Base-by-base conservation (phyloP, 2,329 filamentous ascomycete genomes). In the Lizonia empirigonia region DNA sequence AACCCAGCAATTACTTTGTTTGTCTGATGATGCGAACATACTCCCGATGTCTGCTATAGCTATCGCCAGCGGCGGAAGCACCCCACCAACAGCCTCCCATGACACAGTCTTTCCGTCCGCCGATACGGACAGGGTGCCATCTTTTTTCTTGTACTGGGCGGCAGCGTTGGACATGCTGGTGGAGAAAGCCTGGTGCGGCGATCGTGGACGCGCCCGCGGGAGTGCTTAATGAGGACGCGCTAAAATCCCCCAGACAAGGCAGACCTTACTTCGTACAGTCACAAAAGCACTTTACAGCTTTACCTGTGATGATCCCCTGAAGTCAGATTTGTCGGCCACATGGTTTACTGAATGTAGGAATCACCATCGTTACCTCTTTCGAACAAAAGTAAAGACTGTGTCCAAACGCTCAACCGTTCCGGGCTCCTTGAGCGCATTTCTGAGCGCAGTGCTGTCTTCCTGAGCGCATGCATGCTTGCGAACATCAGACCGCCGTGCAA, bases 61-160 rank as follows among this genome's bases (percentile, higher is more conserved):
- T 50, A 97, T 82, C 0, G 85, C 86, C 54, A 97, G 77, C 20
- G 81, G 78, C 3, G 89, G 82, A 44, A 85, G 79, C 2, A 85
- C 83, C 46, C 81, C 36, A 82, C 52, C 81, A 45, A 84, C 80
- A 8, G 91, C 89, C 24, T 85, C 90, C 93, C 93, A 99, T 71
- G 85, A 87, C 55, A 97, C 84, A 29, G 82, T 85, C 67, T 83
- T 84, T 65, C 85, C 81, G 73, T 96, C 90, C 49, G 82, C 78
- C 13, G 89, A 85, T 63, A 97, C 80, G 20, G 85, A 84, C 66
- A 99, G 78, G 54, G 84, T 84, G 71, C 94, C 94, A 79, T 97
- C 90, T 75, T 96, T 94, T 80, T 97, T 99, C 78, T 97, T 97
- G 82, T 94, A 97, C 51, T 86, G 69, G 26, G 72, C 68, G 44